Conservation (phyloP, 192 early-diverging fungal species). For the Coemansia umbellata region DNA sequence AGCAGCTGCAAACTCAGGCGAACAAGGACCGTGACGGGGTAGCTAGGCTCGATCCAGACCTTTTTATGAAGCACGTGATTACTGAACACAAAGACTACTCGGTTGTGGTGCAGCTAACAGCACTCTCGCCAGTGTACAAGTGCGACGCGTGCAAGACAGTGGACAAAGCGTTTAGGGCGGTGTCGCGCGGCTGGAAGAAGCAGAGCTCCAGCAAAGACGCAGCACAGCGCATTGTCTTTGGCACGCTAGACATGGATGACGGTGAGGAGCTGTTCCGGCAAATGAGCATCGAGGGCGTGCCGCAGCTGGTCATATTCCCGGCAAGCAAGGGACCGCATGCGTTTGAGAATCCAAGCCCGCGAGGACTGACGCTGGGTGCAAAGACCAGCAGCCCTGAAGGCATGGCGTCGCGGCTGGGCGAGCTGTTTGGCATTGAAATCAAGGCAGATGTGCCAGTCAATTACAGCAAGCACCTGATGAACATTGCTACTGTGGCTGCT, state of each 20-base stretch:
- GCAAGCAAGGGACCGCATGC: slow-evolving; percentile 25
- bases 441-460: slow-evolving; percentile 26
- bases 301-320: slow-evolving; percentile 44
- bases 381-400: slow-evolving; percentile 11
- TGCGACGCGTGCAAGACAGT: slow-evolving; percentile 31
- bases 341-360: slow-evolving; percentile 28
- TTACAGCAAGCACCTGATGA: slow-evolving; percentile 19
- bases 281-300: slow-evolving; percentile 45
- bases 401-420: slow-evolving; percentile 36
- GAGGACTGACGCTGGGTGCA: slow-evolving; percentile 30
- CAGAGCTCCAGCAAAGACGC: slow-evolving; percentile 3
- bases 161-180: slow-evolving; percentile 31
- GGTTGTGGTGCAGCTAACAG: slow-evolving; percentile 48
- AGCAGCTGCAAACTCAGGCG: slow-evolving; percentile 17
- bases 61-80: slow-evolving; percentile 39
- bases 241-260: slow-evolving; percentile 41
- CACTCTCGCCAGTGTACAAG: slow-evolving; percentile 42
- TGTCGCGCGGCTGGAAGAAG: slow-evolving; percentile 39
- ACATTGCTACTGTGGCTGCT: slow-evolving; percentile 1
- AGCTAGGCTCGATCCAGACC: slow-evolving; percentile 17
- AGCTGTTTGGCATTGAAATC: slow-evolving; percentile 32
- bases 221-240: slow-evolving; percentile 26
- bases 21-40: slow-evolving; percentile 26
- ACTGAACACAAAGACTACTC: slow-evolving; percentile 37
- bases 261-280: slow-evolving; percentile 46